phyloP scores from a whole-genome alignment of 306 rosid species.

The Malus orientalis region DNA sequence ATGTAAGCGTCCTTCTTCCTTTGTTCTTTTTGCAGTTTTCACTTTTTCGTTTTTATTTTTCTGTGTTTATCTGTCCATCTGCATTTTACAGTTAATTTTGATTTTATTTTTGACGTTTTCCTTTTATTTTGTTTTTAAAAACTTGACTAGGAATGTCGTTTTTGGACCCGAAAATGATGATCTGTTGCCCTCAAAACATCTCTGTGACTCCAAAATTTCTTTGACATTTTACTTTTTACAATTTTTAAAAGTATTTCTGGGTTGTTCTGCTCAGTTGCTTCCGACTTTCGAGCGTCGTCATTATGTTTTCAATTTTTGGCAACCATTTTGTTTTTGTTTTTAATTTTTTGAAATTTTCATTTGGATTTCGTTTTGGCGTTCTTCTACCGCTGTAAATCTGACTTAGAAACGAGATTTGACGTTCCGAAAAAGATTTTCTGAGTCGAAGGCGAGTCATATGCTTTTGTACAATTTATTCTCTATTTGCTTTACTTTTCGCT shows the following conservation, averaged over 20 bases:
- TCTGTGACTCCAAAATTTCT: neutral
- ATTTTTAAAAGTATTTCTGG: neutral
- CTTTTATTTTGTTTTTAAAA: neutral
- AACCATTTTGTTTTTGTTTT: neutral
- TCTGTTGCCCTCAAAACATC: neutral
- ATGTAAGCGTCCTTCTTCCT: conserved; percentile 22
- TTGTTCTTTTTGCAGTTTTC: neutral
- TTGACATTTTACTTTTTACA: neutral
- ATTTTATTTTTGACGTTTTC: neutral
- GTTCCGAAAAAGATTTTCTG: neutral
- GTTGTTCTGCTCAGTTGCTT: neutral
- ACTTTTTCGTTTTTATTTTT: neutral
- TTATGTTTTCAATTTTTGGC: neutral
- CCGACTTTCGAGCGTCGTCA: neutral
- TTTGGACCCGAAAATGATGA: neutral
- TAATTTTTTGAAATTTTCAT: neutral
- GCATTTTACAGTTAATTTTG: neutral
- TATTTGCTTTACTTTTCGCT: neutral
- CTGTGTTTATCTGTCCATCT: neutral
- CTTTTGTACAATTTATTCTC: no score
- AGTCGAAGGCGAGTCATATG: neutral
- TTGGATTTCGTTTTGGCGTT: neutral
- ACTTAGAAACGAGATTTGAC: neutral
- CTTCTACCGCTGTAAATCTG: neutral
- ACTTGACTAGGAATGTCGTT: neutral